phyloP scores from a whole-genome alignment of 305 asterid species.

The Andrographis paniculata region DNA sequence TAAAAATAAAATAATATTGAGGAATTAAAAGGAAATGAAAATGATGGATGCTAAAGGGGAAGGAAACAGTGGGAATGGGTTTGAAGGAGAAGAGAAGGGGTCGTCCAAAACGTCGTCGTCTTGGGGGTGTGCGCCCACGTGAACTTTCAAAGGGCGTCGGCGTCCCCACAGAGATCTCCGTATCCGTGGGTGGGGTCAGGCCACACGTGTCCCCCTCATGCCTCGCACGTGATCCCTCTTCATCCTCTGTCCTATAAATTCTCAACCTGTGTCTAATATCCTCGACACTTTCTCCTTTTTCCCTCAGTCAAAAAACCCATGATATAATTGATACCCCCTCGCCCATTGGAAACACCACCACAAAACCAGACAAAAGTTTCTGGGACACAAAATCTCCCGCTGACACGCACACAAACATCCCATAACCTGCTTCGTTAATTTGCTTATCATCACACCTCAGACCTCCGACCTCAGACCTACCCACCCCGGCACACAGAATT shows the following conservation, averaged over 20 bases:
- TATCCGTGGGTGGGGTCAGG: constrained; percentile 28
- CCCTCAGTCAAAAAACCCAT: background rate
- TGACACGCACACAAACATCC: constrained; percentile 17
- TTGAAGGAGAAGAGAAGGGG: background rate
- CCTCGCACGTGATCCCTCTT: constrained; percentile 42
- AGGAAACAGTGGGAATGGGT: no score
- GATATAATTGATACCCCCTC: no score
- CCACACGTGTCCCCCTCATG: constrained; percentile 46
- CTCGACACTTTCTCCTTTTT: constrained; percentile 23
- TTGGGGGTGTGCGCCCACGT: constrained; percentile 39
- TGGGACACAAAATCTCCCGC: constrained; percentile 22
- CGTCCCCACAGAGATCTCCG: constrained; percentile 66
- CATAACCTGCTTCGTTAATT: no score
- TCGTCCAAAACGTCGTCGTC: constrained; percentile 23
- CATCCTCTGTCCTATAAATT: constrained; percentile 41
- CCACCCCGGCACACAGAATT: no score
- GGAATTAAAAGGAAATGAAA: background rate
- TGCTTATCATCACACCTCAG: no score
- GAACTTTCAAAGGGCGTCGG: constrained; percentile 24
- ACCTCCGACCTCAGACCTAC: background rate
- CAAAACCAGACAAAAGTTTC: background rate
- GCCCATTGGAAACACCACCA: background rate
- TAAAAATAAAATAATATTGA: background rate
- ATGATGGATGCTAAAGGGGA: no score
- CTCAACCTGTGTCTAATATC: constrained; percentile 37